Evolutionary conservation across 2,329 filamentous ascomycete species (phyloP).

Genomic region (Verticillium nonalfalfae): DNA sequence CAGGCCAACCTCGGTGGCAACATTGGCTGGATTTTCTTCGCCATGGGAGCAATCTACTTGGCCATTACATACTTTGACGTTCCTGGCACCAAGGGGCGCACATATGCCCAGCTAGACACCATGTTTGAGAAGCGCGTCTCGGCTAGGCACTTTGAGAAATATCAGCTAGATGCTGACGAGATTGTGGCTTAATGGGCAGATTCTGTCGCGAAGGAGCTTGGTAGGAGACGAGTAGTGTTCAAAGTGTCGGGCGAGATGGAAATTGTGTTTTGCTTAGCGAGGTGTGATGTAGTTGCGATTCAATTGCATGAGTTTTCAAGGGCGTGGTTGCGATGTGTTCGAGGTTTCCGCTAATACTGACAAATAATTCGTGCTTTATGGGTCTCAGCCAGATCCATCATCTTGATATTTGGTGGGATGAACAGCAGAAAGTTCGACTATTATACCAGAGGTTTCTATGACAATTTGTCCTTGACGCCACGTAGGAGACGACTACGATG

Average conservation of each 20-base stretch:
- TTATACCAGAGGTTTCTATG: no score
- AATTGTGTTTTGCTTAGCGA: background rate
- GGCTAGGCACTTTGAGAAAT: constrained; percentile 5
- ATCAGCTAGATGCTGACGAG: background rate
- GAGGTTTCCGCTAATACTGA: no score
- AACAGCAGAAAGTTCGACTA: no score
- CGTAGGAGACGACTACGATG: no score
- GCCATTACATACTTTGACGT: constrained; percentile 20
- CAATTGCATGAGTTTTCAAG: no score
- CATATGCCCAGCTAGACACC: constrained; percentile 23
- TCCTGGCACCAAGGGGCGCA: constrained; percentile 19
- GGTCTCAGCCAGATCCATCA: no score
- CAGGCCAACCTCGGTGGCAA: constrained; percentile 30
- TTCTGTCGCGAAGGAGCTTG: no score
- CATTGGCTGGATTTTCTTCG: constrained; percentile 32
- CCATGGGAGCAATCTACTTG: constrained; percentile 17
- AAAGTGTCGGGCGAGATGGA: background rate
- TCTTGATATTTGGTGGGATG: no score
- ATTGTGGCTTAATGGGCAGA: background rate
- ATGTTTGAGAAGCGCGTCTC: constrained; percentile 13
- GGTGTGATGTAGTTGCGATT: no score
- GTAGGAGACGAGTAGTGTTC: no score
- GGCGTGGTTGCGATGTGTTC: background rate
- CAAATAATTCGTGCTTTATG: no score
- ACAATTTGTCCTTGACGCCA: no score